Base-by-base conservation (phyloP, 2,329 filamentous ascomycete genomes). In the Clathrospora elynae region DNA sequence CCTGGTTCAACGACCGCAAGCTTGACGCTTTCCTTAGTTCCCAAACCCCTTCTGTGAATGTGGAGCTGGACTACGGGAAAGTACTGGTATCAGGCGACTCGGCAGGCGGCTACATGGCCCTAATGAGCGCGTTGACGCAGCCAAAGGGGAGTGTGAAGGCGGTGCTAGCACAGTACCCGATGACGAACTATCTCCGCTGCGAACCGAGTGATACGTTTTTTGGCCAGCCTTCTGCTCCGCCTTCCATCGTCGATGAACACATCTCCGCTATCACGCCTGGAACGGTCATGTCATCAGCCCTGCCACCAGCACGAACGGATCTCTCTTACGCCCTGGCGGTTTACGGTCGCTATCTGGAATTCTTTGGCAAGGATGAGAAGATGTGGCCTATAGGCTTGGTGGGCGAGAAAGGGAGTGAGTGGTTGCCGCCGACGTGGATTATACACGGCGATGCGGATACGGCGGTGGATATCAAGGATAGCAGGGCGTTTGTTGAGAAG, bases 81-180 rank as follows among this genome's bases (percentile, higher is more conserved):
- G 16, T 71, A 1, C 44, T 73, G 0, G 65, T 66, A 0, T 52
- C 57, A 1, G 71, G 71, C 5, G 71, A 73, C 12, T 66, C 60
- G 2, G 71, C 71, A 11, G 71, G 72, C 19, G 71, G 71, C 23
- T 71, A 64, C 42, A 59, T 71, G 40, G 67, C 69, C 4, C 41
- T 71, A 2, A 65, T 69, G 52, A 63, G 62, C 2, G 61, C 43
- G 0, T 31, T 67, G 8, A 46, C 45, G 6, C 46, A 53, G 11
- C 60, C 59, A 0, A 38, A 50, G 16, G 56, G 52, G 5, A 42
- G 20, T 1, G 53, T 68, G 41, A 58, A 58, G 20, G 57, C 61
- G 2, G 26, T 66, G 5, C 26, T 66, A 1, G 53, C 42, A 1
- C 55, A 62, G 40, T 67, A 66, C 18, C 64, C 67, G 0, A 63